Conservation (phyloP, 2,329 filamentous ascomycete species). For the Aspergillus uvarum region DNA sequence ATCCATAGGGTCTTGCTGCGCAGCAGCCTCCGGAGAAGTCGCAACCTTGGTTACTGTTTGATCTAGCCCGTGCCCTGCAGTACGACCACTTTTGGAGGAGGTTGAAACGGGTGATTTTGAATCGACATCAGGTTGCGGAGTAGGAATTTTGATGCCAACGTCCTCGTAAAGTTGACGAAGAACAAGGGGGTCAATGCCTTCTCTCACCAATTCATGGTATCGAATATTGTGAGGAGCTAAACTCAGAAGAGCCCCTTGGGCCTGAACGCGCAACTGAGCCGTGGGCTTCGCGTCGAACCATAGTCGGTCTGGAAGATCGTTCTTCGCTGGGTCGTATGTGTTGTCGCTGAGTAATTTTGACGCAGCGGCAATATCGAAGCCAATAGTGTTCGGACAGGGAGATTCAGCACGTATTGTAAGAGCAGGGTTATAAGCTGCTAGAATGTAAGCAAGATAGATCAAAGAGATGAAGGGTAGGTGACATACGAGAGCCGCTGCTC, state of each 20-base stretch:
- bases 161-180: constrained; percentile 67
- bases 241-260: constrained; percentile 66
- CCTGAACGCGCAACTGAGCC: constrained; percentile 47
- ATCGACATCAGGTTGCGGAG: constrained; percentile 14
- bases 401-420: constrained; percentile 27
- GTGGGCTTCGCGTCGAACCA: constrained; percentile 25
- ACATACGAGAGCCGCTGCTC: constrained; percentile 36
- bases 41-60: neutral
- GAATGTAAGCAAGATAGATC: constrained; percentile 22
- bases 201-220: constrained; percentile 70
- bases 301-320: neutral
- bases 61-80: neutral
- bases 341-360: constrained; percentile 2
- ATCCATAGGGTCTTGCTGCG: neutral
- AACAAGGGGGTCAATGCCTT: constrained; percentile 66
- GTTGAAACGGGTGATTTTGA: neutral
- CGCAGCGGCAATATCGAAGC: neutral
- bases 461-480: neutral
- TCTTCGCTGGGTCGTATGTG: constrained; percentile 10
- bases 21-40: neutral
- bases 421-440: constrained; percentile 37
- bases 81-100: neutral
- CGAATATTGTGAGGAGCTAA: constrained; percentile 65
- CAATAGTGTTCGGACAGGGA: constrained; percentile 14
- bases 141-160: constrained; percentile 56